These are phyloP conservation scores for Melanopsichium pennsylvanicum DNA, from an alignment of 1,284 basidiomycete genomes.

Conservation along the genomic window DNA sequence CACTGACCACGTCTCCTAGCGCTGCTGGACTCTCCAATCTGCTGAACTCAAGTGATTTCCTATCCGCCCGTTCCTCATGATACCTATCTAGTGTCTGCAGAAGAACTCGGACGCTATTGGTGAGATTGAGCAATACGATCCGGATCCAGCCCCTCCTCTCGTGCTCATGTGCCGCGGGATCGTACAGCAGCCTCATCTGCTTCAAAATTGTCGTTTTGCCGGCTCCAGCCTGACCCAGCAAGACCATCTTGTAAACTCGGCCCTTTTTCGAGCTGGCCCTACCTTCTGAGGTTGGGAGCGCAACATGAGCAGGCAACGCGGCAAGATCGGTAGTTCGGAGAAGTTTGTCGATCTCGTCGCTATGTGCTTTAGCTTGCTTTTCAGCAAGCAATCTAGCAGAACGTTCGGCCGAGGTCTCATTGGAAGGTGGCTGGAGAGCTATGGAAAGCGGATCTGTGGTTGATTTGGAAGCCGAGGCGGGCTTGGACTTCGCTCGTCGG, in stretches of 20 bases:
- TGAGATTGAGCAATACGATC: constrained; percentile 49
- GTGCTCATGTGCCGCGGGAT: constrained; percentile 39
- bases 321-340: constrained; percentile 8
- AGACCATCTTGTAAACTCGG: constrained; percentile 25
- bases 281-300: not conserved
- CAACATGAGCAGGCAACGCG: not conserved
- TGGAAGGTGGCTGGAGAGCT: constrained; percentile 24
- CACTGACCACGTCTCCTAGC: not conserved
- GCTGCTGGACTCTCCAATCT: not conserved
- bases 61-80: constrained; percentile 4
- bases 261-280: constrained; percentile 2
- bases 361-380: constrained; percentile 22
- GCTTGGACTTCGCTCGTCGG: not conserved
- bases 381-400: constrained; percentile 3
- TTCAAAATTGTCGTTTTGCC: constrained; percentile 55
- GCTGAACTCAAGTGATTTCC: constrained; percentile 6
- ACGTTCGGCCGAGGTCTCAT: constrained; percentile 13
- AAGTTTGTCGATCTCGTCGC: constrained; percentile 30
- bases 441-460: constrained; percentile 16
- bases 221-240: constrained; percentile 48
- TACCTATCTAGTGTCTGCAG: constrained; percentile 24
- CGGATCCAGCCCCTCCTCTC: constrained; percentile 33
- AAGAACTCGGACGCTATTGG: constrained; percentile 21
- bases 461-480: not conserved
- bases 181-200: constrained; percentile 56